These are phyloP conservation scores for Teunomyces aglyptinius DNA, from an alignment of 805 yeast species.

Conservation along the genomic window DNA sequence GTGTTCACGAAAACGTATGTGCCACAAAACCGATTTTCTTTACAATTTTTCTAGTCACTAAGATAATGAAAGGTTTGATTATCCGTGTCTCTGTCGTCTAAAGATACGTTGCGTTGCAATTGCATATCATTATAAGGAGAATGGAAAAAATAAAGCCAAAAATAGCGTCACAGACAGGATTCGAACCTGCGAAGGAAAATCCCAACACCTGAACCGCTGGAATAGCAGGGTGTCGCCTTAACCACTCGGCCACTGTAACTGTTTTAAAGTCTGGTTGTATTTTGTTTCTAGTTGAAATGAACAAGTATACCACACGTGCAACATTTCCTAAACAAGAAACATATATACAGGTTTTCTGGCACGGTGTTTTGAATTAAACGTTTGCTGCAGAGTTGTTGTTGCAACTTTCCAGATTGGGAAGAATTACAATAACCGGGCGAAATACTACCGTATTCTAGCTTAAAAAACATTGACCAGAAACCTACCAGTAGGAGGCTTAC, in stretches of 20 bases:
- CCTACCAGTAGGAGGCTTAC: too few species aligned
- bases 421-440: too few species aligned
- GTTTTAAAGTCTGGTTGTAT: neutral
- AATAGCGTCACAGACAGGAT: conserved; percentile 49
- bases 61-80: too few species aligned
- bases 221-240: conserved; percentile 32
- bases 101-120: neutral
- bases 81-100: too few species aligned
- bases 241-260: conserved; percentile 36
- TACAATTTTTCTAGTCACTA: too few species aligned
- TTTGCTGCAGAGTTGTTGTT: neutral
- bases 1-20: neutral
- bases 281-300: neutral
- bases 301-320: neutral
- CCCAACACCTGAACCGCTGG: conserved; percentile 22
- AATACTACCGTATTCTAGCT: too few species aligned
- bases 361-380: too few species aligned
- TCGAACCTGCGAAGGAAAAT: conserved; percentile 53
- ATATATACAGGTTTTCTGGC: neutral
- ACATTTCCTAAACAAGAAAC: neutral
- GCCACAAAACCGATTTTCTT: neutral
- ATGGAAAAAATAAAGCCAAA: conserved; percentile 11
- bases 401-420: neutral
- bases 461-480: too few species aligned
- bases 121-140: neutral